Base-by-base conservation (phyloP, 2,329 filamentous ascomycete species). In the Ophiostoma fasciatum region DNA sequence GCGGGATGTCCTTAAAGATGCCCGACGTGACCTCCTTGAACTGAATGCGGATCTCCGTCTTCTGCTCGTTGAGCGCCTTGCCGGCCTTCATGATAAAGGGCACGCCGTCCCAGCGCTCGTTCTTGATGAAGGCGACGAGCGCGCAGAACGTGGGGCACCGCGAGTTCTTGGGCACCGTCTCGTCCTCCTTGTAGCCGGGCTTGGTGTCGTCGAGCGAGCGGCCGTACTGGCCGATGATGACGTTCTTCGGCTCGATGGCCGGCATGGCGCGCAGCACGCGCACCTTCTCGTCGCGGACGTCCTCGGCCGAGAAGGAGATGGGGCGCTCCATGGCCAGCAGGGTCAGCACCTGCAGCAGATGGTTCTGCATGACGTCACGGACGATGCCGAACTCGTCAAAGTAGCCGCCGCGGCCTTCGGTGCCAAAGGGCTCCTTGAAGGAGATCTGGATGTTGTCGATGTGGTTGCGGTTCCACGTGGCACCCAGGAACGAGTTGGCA, bases 371-470 rank as follows among this genome's bases (percentile, higher is more conserved):
- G 48, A 98, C 90, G 66, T 98, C 92, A 56, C 92, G 85, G 52
- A 98, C 85, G 59, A 98, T 98, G 54, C 90, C 92, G 51, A 98
- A 98, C 64, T 98, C 90, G 55, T 98, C 92, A 56, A 98, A 98
- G 67, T 98, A 98, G 38, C 90, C 90, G 45, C 92, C 90, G 54
- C 90, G 82, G 37, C 90, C 92, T 59, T 98, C 90, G 17, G 90
- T 98, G 49, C 90, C 92, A 53, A 98, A 98, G 7, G 90, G 90
- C 66, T 98, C 90, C 68, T 98, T 98, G 72, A 98, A 98, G 32
- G 90, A 84, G 56, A 98, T 96, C 66, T 96, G 90, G 33, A 98
- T 81, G 52, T 94, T 98, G 65, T 96, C 90, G 64, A 98, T 98
- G 69, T 96, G 88, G 60, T 94, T 87, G 49, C 90, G 77, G 69